Evolutionary conservation across 2,329 filamentous ascomycete genomes (phyloP).

Genomic region (Alternaria triticina): DNA sequence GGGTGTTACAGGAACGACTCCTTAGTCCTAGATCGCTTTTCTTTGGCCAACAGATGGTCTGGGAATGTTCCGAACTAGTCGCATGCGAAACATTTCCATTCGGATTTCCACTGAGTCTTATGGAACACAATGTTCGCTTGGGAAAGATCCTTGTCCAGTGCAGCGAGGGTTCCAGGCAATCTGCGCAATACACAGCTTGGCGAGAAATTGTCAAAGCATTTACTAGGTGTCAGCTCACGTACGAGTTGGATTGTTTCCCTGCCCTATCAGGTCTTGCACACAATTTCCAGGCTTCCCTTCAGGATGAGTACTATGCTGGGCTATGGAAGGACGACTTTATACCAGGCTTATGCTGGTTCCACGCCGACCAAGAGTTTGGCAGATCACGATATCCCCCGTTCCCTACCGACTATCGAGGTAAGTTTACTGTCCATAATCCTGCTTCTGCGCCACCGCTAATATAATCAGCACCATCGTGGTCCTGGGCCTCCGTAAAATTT

Average conservation of each 20-base stretch:
- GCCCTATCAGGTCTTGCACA: background rate
- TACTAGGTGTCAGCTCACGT: background rate
- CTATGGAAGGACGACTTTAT: background rate
- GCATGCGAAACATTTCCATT: background rate
- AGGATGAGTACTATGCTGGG: background rate
- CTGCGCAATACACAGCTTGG: background rate
- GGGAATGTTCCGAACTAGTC: background rate
- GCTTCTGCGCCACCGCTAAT: background rate
- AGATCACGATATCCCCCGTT: background rate
- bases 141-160: accelerated
- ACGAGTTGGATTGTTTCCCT: background rate
- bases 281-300: background rate
- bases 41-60: background rate
- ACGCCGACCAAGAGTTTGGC: background rate
- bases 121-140: accelerated
- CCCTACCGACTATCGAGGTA: background rate
- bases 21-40: accelerated
- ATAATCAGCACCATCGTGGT: background rate
- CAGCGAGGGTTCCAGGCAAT: background rate
- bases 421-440: background rate
- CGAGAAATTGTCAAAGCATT: accelerated
- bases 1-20: background rate
- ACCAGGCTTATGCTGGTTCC: background rate
- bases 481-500: background rate
- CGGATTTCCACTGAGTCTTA: accelerated